A percentile compares a stretch with the other conserved stretches of the same genome.
Evolutionary conservation across 352 stramenopile genomes (phyloP).

Genomic region (Pythium periplocum): DNA sequence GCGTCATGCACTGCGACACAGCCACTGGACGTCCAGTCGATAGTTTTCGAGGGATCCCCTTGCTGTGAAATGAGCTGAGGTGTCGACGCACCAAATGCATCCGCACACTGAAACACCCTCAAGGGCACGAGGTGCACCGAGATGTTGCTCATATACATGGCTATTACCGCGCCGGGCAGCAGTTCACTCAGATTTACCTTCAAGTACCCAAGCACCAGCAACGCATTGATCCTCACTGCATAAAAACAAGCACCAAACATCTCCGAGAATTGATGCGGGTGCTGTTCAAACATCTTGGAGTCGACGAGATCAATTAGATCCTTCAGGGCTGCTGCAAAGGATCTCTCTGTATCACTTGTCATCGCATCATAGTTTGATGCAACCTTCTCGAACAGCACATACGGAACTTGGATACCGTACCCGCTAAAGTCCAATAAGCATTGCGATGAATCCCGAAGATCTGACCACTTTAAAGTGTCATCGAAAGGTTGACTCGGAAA

Average conservation of each 20-base stretch:
- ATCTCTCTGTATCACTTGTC: constrained; percentile 4
- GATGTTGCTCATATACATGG: constrained; percentile 4
- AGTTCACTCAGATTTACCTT: constrained; percentile 18
- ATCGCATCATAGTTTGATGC: constrained; percentile 2
- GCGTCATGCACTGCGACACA: constrained; percentile 24
- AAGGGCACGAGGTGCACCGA: constrained; percentile 9
- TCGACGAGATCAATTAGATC: constrained; percentile 5
- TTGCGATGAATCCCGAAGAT: constrained; percentile 21
- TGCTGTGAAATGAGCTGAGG: constrained; percentile 11
- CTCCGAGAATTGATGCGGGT: constrained; percentile 12
- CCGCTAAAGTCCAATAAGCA: constrained; percentile 18
- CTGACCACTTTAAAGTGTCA: constrained; percentile 16
- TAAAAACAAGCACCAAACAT: constrained; percentile 33
- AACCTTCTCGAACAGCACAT: constrained; percentile 13
- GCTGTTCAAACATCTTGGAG: constrained; percentile 8
- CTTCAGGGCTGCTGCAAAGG: constrained; percentile 3
- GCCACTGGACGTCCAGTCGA: constrained; percentile 18
- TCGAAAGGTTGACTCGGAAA: constrained; percentile 7
- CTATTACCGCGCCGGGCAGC: constrained; percentile 14
- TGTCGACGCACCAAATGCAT: constrained; percentile 9
- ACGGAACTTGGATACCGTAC: constrained; percentile 10
- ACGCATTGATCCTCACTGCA: constrained; percentile 28
- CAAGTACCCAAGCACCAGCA: constrained; percentile 20
- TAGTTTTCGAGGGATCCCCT: constrained; percentile 9
- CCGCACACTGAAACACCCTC: constrained; percentile 10